Evolutionary conservation across 345 rosid genomes (phyloP).

Genomic region (Eucalyptus erythrocorys): DNA sequence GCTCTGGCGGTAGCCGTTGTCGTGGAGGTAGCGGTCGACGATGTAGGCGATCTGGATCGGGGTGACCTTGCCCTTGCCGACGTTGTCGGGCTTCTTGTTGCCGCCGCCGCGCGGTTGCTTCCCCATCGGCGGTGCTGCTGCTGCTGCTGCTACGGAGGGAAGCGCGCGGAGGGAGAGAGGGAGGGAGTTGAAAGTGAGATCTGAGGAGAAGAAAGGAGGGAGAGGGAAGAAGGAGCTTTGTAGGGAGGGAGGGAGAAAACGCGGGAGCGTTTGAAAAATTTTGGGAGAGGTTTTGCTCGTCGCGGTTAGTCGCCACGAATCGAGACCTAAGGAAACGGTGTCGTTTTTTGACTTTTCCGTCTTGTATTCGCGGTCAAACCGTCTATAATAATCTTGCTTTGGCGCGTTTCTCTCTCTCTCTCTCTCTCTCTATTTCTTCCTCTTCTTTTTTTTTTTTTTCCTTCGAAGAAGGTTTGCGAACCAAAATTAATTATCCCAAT

Average conservation of each 20-base stretch:
- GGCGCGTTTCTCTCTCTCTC: not conserved
- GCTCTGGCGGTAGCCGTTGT: slow-evolving; percentile 45
- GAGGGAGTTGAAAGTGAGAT: not conserved
- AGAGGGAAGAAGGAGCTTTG: not conserved
- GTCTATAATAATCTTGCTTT: not conserved
- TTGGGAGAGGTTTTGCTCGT: not conserved
- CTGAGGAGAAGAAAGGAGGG: not conserved
- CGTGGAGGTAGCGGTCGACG: slow-evolving; percentile 75
- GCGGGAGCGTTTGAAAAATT: not conserved
- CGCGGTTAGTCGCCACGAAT: not conserved
- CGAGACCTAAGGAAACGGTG: not conserved
- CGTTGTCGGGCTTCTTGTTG: slow-evolving; percentile 14
- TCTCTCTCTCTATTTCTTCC: too few relatives aligned
- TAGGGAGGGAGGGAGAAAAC: not conserved
- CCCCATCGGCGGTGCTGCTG: slow-evolving; percentile 18
- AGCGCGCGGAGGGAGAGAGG: not conserved
- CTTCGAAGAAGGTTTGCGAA: not conserved
- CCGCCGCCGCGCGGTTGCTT: slow-evolving; percentile 18
- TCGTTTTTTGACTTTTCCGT: not conserved
- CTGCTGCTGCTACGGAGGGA: not conserved
- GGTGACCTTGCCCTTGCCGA: slow-evolving; percentile 62
- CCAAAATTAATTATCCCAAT: not conserved
- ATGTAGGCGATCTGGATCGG: slow-evolving; percentile 75
- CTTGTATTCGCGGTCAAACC: not conserved
- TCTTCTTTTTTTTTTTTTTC: not conserved